phyloP scores from a whole-genome alignment of 148 eudicot species.

The Rhododendron griersonianum region DNA sequence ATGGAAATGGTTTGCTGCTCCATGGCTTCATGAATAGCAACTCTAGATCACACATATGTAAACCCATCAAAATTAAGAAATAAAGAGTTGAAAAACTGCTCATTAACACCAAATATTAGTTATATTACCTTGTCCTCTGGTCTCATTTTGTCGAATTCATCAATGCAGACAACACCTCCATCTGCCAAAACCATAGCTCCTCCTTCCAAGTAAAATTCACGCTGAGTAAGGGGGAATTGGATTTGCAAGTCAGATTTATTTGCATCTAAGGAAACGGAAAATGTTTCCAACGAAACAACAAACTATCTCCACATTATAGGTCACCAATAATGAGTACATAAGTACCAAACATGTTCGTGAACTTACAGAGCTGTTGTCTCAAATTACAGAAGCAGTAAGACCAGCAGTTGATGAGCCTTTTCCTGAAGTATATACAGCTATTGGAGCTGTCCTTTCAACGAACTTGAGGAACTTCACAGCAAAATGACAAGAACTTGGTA shows the following conservation, averaged over 20 bases:
- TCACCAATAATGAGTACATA: neutral
- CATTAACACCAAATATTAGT: neutral
- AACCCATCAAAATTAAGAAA: slow-evolving; percentile 6
- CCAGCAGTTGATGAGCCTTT: slow-evolving; percentile 99
- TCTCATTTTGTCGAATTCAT: slow-evolving; percentile 99
- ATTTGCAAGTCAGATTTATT: neutral
- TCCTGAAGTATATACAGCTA: slow-evolving; percentile 97
- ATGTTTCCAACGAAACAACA: neutral
- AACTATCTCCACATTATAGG: neutral
- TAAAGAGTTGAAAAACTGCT: neutral
- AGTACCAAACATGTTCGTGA: neutral
- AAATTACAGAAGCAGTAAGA: slow-evolving; percentile 93
- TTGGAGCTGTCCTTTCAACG: slow-evolving; percentile 98
- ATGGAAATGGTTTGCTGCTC: slow-evolving; percentile 99
- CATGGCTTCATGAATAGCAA: slow-evolving; percentile 99
- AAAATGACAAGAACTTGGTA: no score
- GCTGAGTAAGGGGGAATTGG: neutral
- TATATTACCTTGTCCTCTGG: slow-evolving; percentile 96
- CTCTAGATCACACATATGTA: slow-evolving; percentile 38
- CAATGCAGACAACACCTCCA: slow-evolving; percentile 99
- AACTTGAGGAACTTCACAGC: slow-evolving; percentile 99
- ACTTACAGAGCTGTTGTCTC: slow-evolving; percentile 88
- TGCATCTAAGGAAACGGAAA: slow-evolving; percentile 1
- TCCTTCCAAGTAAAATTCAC: no score
- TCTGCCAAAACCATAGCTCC: no score